Percentiles rank a stretch among this genome's conserved stretches.
phyloP scores from a whole-genome alignment of 2,329 filamentous ascomycete species.

The Simplicillium sp. region DNA sequence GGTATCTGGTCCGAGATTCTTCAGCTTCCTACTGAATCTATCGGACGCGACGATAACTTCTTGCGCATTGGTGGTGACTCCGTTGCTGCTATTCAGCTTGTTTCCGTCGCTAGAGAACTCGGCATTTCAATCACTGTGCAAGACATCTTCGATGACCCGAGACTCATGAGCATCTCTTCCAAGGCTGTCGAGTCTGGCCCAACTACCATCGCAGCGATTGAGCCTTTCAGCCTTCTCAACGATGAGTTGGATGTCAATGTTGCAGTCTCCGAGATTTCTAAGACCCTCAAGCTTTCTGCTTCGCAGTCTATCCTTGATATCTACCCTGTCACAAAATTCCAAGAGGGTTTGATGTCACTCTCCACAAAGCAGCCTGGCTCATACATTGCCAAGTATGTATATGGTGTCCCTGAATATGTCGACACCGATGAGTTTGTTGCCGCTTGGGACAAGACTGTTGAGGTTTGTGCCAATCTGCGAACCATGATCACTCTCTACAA shows the following conservation, averaged over 20 bases:
- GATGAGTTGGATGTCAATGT: not conserved
- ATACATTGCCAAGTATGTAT: conserved; percentile 12
- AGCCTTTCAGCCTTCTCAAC: not conserved
- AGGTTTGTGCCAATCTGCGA: not conserved
- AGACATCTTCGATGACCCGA: conserved; percentile 7
- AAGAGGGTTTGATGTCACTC: conserved; percentile 8
- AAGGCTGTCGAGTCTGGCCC: conserved; percentile 1
- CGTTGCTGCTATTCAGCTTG: conserved; percentile 15
- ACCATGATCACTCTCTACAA: not conserved
- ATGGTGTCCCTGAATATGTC: conserved; percentile 7
- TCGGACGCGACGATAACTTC: conserved; percentile 31
- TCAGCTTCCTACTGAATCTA: conserved; percentile 17
- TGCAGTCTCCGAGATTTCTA: not conserved
- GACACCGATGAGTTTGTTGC: conserved; percentile 7
- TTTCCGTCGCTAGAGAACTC: conserved; percentile 9
- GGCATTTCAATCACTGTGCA: conserved; percentile 8
- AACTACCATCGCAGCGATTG: not conserved
- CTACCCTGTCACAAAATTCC: conserved; percentile 7
- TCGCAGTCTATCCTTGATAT: conserved; percentile 2
- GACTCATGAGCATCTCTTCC: conserved; percentile 6
- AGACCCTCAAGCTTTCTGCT: not conserved
- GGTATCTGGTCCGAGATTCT: conserved; percentile 26
- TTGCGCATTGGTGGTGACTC: conserved; percentile 33
- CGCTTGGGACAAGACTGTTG: conserved; percentile 11
- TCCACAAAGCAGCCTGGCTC: conserved; percentile 10